These are phyloP conservation scores for Phytophthora meadii DNA, from an alignment of 352 stramenopile genomes.

Conservation along the genomic window DNA sequence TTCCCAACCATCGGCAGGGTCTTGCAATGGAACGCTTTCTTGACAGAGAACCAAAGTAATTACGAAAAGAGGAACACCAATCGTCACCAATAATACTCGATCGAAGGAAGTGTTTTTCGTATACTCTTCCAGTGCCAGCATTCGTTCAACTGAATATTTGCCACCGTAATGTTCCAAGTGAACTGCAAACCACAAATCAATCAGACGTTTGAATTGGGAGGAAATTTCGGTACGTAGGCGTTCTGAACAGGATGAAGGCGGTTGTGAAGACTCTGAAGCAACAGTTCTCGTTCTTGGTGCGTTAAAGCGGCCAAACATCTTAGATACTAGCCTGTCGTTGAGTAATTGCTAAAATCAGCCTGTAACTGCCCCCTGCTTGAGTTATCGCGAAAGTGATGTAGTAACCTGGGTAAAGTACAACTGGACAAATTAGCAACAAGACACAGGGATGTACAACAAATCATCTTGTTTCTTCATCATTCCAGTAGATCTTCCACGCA, in stretches of 20 bases:
- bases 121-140: constrained; percentile 36
- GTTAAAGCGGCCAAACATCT: neutral
- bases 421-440: no score
- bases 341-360: neutral
- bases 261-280: neutral
- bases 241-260: neutral
- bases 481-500: no score
- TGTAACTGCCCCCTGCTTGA: neutral
- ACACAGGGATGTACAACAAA: no score
- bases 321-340: neutral
- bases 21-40: constrained; percentile 31
- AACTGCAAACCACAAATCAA: constrained; percentile 6
- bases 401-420: no score
- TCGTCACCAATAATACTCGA: constrained; percentile 16
- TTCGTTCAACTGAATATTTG: constrained; percentile 32
- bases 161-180: constrained; percentile 29
- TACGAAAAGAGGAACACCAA: constrained; percentile 14
- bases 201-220: neutral
- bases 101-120: constrained; percentile 13
- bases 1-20: constrained; percentile 21
- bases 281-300: neutral
- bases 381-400: no score
- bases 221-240: neutral
- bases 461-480: no score
- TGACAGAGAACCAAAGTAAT: constrained; percentile 22